These are phyloP conservation scores for Volutella citrinella DNA, from an alignment of 2,329 filamentous ascomycete species.

Conservation along the genomic window DNA sequence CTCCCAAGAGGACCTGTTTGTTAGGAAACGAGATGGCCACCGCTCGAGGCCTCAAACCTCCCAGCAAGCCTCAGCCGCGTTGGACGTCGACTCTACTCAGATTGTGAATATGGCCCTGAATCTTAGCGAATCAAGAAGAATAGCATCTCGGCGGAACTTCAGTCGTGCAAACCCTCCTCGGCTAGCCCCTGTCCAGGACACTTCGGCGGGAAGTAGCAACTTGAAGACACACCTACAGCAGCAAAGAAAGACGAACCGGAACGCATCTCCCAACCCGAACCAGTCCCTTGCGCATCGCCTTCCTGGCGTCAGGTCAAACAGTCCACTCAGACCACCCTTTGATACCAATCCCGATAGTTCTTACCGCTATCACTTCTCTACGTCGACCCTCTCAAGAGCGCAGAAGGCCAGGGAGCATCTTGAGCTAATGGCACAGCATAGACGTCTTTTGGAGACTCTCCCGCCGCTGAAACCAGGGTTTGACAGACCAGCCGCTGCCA, in stretches of 20 bases:
- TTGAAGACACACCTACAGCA: constrained; percentile 69
- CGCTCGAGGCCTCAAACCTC: constrained; percentile 13
- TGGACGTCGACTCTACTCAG: constrained; percentile 77
- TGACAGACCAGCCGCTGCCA: constrained; percentile 37
- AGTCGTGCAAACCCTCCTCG: constrained; percentile 50
- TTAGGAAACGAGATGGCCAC: constrained; percentile 19
- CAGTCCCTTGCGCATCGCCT: constrained; percentile 40
- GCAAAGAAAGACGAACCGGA: constrained; percentile 61
- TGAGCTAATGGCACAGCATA: constrained; percentile 81
- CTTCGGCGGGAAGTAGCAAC: constrained; percentile 53
- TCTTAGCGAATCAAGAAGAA: constrained; percentile 75
- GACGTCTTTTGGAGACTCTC: constrained; percentile 73
- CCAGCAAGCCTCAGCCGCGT: constrained; percentile 21
- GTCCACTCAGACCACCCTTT: constrained; percentile 46
- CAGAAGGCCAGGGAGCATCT: constrained; percentile 83
- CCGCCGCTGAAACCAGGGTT: constrained; percentile 62
- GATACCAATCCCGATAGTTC: constrained; percentile 40
- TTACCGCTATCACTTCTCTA: constrained; percentile 67
- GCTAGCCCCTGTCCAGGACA: constrained; percentile 51
- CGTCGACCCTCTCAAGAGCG: constrained; percentile 75
- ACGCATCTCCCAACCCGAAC: constrained; percentile 56
- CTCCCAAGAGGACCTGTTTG: constrained; percentile 22
- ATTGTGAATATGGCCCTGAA: constrained; percentile 92
- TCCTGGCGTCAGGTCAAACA: constrained; percentile 39
- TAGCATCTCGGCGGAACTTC: constrained; percentile 57